phyloP scores from a whole-genome alignment of 306 rosid genomes.

The Cicer judaicum region DNA sequence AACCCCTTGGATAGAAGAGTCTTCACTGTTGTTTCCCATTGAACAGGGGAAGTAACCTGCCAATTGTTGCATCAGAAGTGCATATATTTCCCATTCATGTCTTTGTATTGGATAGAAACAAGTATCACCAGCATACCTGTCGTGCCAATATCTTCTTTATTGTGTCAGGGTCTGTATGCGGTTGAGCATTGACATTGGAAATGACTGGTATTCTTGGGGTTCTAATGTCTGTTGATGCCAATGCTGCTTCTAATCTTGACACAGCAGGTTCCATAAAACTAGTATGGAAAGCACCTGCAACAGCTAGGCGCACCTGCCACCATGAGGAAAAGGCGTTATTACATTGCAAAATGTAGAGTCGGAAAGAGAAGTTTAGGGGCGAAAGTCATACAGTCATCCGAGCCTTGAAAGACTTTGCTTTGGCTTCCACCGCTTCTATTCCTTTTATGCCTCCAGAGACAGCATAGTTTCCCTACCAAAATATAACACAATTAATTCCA shows the following conservation, averaged over 20 bases:
- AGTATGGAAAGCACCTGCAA: constrained; percentile 98
- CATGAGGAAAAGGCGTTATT: constrained; percentile 27
- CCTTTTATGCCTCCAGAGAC: constrained; percentile 98
- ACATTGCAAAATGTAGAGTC: constrained; percentile 20
- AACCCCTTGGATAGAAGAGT: constrained; percentile 79
- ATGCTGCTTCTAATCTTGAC: constrained; percentile 92
- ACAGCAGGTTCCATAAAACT: constrained; percentile 96
- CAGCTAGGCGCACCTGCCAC: constrained; percentile 91
- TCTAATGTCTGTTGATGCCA: constrained; percentile 77
- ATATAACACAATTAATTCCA: constrained; percentile 30
- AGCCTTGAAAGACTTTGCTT: constrained; percentile 99
- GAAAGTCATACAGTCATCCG: constrained; percentile 80
- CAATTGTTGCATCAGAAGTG: constrained; percentile 34
- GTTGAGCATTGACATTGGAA: constrained; percentile 89
- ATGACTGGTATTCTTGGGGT: constrained; percentile 93
- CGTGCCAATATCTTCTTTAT: constrained; percentile 86
- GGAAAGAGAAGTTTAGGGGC: constrained; percentile 30
- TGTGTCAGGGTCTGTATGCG: constrained; percentile 84
- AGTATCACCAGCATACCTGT: constrained; percentile 61
- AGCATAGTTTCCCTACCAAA: constrained; percentile 86
- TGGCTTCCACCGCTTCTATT: constrained; percentile 85
- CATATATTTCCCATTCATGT: constrained; percentile 39
- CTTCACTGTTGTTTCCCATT: constrained; percentile 96
- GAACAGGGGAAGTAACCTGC: constrained; percentile 98
- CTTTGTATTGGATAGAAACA: not conserved